Conservation (phyloP, 192 early-diverging fungal species). For the Backusella macrospora region DNA sequence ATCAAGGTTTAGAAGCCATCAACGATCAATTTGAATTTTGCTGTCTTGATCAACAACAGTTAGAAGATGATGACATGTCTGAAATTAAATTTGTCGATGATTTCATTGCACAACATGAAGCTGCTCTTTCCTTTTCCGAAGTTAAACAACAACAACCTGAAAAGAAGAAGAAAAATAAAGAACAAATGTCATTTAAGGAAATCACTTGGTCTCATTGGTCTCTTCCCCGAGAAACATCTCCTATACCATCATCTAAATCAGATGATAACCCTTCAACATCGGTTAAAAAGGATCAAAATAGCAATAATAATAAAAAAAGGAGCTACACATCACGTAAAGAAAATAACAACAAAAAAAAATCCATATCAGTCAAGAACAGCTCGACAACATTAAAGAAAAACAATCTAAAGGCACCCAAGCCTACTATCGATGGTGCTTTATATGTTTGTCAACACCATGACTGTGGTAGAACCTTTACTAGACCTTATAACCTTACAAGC, state of each 20-base stretch:
- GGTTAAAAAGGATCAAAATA: background rate
- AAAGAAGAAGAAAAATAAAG: background rate
- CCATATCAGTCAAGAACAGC: too few relatives aligned
- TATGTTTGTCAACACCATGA: slow-evolving; percentile 33
- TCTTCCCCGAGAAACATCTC: background rate
- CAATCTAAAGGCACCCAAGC: background rate
- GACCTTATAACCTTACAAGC: slow-evolving; percentile 78
- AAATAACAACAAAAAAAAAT: background rate
- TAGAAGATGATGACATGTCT: background rate
- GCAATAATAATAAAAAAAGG: background rate
- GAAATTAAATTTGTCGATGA: slow-evolving; percentile 20
- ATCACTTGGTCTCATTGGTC: slow-evolving; percentile 19
- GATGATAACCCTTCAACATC: background rate
- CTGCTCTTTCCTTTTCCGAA: slow-evolving; percentile 14
- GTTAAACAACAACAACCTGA: background rate
- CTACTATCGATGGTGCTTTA: slow-evolving; percentile 5
- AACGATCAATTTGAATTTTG: background rate
- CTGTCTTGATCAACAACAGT: background rate
- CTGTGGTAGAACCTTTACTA: slow-evolving; percentile 71
- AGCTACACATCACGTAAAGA: background rate
- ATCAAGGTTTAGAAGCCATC: background rate
- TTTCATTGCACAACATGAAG: slow-evolving; percentile 27
- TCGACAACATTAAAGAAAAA: slow-evolving; percentile 6
- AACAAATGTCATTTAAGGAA: background rate
- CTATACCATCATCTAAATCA: background rate